Percentiles rank a stretch among this genome's conserved stretches.
Evolutionary conservation across 2,329 filamentous ascomycete species (phyloP).

Genomic region (Alternaria tenuissima): DNA sequence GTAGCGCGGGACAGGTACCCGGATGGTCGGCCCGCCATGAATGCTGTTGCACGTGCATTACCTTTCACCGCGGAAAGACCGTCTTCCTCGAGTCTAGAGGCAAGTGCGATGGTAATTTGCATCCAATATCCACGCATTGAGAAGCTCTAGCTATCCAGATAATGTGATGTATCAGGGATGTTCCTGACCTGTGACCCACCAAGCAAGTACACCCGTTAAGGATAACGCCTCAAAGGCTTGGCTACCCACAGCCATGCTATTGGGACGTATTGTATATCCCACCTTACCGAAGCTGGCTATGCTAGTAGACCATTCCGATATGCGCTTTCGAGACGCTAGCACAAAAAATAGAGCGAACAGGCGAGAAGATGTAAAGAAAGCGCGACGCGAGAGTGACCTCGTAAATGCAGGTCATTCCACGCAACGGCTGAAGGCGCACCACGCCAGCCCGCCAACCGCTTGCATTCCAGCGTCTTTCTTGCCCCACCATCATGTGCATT

Average conservation of each 20-base stretch:
- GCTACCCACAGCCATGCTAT: neutral
- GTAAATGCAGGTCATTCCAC: constrained; percentile 3
- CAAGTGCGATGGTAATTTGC: neutral
- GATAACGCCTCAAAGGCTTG: neutral
- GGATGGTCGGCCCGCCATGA: neutral
- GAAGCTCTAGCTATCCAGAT: neutral
- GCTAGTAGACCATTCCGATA: neutral
- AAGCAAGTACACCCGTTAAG: neutral
- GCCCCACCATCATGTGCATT: neutral
- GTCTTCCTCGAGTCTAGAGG: neutral
- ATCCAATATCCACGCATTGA: neutral
- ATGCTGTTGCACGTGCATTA: neutral
- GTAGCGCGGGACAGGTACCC: neutral
- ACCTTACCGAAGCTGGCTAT: neutral
- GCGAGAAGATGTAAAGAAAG: neutral
- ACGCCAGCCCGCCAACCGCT: neutral
- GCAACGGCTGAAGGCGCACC: neutral
- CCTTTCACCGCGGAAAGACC: neutral
- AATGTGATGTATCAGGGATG: neutral
- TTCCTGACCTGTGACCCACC: neutral
- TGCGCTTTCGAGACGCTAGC: neutral
- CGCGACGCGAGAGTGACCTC: constrained; percentile 1
- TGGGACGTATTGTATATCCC: neutral
- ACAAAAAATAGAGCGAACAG: neutral
- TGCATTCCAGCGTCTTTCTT: neutral